These are phyloP conservation scores for Phytophthora hibernalis DNA, from an alignment of 352 stramenopile genomes.

Conservation along the genomic window DNA sequence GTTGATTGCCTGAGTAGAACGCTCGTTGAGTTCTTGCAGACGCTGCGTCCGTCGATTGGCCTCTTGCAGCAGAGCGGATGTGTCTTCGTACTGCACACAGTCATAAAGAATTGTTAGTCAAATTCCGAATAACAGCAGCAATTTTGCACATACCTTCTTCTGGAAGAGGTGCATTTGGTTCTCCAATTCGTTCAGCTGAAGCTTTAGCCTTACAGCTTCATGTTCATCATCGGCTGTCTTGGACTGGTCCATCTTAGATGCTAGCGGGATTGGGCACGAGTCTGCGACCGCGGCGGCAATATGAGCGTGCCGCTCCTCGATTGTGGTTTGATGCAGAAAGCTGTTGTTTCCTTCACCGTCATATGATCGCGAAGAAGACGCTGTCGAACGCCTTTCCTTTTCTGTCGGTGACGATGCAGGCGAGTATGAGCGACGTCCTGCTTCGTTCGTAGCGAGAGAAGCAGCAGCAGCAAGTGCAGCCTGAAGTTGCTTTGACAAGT, in stretches of 20 bases:
- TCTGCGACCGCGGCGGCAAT: conserved; percentile 54
- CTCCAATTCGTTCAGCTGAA: conserved; percentile 54
- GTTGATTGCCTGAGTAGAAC: conserved; percentile 57
- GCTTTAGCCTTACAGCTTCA: conserved; percentile 52
- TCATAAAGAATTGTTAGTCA: conserved; percentile 4
- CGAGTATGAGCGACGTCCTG: conserved; percentile 31
- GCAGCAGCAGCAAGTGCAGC: conserved; percentile 39
- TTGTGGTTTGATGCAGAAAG: conserved; percentile 36
- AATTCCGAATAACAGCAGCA: neutral
- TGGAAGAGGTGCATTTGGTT: conserved; percentile 50
- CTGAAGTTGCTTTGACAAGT: conserved; percentile 62
- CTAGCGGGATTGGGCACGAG: conserved; percentile 52
- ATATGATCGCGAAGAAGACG: conserved; percentile 46
- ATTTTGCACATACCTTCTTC: conserved; percentile 46
- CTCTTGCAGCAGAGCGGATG: conserved; percentile 53
- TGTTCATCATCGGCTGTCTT: conserved; percentile 45
- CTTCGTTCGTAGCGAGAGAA: conserved; percentile 31
- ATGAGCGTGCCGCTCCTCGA: conserved; percentile 45
- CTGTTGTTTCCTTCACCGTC: conserved; percentile 46
- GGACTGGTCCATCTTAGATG: conserved; percentile 28
- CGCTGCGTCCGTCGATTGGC: conserved; percentile 65
- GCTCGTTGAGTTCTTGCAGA: conserved; percentile 54
- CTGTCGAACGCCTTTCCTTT: conserved; percentile 49
- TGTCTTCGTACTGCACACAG: conserved; percentile 61
- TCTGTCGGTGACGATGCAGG: conserved; percentile 39